Evolutionary conservation across 148 eudicot species (phyloP).

Genomic region (Agrostemma githago): DNA sequence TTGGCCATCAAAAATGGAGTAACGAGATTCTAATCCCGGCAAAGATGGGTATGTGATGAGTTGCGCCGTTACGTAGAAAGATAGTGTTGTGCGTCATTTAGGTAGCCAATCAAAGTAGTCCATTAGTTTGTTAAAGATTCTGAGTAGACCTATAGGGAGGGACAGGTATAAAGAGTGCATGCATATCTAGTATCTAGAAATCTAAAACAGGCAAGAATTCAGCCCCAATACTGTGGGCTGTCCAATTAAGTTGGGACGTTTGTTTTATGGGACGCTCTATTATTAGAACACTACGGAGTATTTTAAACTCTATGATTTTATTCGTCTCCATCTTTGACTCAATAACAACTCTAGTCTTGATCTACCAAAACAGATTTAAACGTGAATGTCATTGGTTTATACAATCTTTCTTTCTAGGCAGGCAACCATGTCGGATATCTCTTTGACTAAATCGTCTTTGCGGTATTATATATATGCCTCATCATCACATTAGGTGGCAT

Average conservation of each 20-base stretch:
- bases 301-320: background rate
- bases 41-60: too few relatives aligned
- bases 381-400: background rate
- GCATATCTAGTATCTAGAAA: too few relatives aligned
- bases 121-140: too few relatives aligned
- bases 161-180: too few relatives aligned
- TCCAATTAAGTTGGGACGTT: background rate
- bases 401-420: background rate
- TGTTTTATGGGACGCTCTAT: slow-evolving; percentile 8
- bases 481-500: background rate
- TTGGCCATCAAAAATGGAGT: too few relatives aligned
- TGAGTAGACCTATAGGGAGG: too few relatives aligned
- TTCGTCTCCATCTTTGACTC: background rate
- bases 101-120: too few relatives aligned
- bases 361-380: background rate
- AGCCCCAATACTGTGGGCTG: background rate
- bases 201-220: slow-evolving; percentile 7
- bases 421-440: slow-evolving; percentile 8
- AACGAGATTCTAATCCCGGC: too few relatives aligned
- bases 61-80: too few relatives aligned
- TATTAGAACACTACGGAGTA: background rate
- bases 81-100: too few relatives aligned
- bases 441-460: background rate
- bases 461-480: background rate
- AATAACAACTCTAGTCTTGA: background rate